Base-by-base conservation (phyloP, 495 filamentous ascomycete genomes). In the Neurospora africana region DNA sequence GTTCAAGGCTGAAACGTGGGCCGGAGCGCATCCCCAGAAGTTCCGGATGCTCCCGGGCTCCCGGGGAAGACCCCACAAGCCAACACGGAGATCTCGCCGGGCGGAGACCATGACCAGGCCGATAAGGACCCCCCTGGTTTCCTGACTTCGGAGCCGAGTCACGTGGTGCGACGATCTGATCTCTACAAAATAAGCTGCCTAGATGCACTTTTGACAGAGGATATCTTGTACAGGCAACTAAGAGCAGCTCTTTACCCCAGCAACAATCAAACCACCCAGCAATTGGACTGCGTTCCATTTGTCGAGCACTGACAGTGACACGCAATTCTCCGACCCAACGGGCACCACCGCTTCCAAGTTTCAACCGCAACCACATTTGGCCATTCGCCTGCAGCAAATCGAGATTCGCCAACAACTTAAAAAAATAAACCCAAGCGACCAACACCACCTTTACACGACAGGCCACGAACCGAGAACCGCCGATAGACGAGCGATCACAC, bases 391-490 rank as follows among this genome's bases (percentile, higher is more conserved):
- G n/a, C 47, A 65, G 7, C 15, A 61, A 61, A 61, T 33, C 53
- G 27, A 33, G 53, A 65, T 65, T 65, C 53, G n/a, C n/a, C n/a
- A n/a, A n/a, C n/a, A n/a, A n/a, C n/a, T n/a, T n/a, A n/a, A n/a
- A n/a, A n/a, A n/a, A n/a, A n/a, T n/a, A n/a, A n/a, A n/a, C n/a
- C n/a, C 19, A 68, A 71, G 36, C 13, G 30, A 67, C 8, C 10
- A 71, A 36, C 44, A 58, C 53, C n/a, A n/a, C n/a, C n/a, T 40
- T 83, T 79, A 82, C 82, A 82, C 83, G 82, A 83, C 76, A 58
- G 36, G 27, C 58, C 53, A 40, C 74, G 73, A 76, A 76, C 81
- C 79, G 75, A n/a, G n/a, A n/a, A 79, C 74, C 71, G 71, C 71
- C 67, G 71, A 73, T 71, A 72, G 73, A 58, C 38, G 41, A 79